phyloP scores from a whole-genome alignment of 2,329 filamentous ascomycete genomes.

The Aspergillus sp. region DNA sequence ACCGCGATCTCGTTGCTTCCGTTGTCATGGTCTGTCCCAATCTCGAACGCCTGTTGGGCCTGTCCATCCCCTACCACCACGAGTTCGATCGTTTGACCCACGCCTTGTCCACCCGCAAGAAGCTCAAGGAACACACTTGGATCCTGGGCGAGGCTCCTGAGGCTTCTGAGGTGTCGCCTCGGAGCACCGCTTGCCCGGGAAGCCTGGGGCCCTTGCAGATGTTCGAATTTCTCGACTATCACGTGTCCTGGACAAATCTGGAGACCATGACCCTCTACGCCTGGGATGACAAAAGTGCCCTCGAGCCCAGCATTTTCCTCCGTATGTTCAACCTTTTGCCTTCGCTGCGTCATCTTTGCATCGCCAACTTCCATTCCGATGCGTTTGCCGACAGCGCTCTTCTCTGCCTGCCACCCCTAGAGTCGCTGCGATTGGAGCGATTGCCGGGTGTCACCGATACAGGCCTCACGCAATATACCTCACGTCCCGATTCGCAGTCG shows the following conservation, averaged over 20 bases:
- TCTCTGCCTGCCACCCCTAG: constrained; percentile 44
- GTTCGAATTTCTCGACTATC: constrained; percentile 46
- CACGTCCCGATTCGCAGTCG: constrained; percentile 37
- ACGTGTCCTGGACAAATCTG: constrained; percentile 44
- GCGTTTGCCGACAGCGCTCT: constrained; percentile 51
- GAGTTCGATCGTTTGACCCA: constrained; percentile 48
- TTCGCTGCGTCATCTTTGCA: constrained; percentile 44
- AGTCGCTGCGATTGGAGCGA: constrained; percentile 48
- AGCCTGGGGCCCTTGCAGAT: constrained; percentile 44
- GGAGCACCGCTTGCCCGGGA: constrained; percentile 28
- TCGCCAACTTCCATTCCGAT: constrained; percentile 46
- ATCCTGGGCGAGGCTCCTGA: constrained; percentile 42
- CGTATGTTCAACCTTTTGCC: constrained; percentile 47
- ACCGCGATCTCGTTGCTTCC: constrained; percentile 46
- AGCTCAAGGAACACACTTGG: constrained; percentile 50
- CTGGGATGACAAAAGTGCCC: constrained; percentile 30
- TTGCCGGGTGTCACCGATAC: constrained; percentile 49
- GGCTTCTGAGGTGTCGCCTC: constrained; percentile 34
- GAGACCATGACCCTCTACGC: constrained; percentile 48
- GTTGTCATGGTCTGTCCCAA: constrained; percentile 53
- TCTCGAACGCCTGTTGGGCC: constrained; percentile 47
- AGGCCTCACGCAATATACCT: constrained; percentile 46
- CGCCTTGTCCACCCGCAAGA: constrained; percentile 47
- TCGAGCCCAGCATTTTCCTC: constrained; percentile 50
- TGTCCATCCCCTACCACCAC: constrained; percentile 46